Percentiles rank a stretch among this genome's conserved stretches.
phyloP scores from a whole-genome alignment of 352 stramenopile species.

The Globisporangium acanthophoron region DNA sequence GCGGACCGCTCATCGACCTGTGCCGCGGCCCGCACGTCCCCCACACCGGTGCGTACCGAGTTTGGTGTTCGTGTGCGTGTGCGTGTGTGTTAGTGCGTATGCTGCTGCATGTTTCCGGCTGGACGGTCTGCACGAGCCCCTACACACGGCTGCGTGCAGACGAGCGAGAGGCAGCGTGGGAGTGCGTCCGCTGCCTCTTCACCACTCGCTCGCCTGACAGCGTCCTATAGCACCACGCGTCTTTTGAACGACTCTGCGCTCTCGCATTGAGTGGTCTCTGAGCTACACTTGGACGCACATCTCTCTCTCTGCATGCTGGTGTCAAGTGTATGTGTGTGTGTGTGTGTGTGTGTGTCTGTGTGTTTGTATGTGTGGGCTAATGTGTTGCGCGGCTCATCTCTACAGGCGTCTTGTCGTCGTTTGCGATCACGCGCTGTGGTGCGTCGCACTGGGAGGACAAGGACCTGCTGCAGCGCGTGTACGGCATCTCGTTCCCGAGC shows the following conservation, averaged over 20 bases:
- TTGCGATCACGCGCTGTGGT: conserved; percentile 93
- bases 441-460: conserved; percentile 91
- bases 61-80: conserved; percentile 28
- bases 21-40: conserved; percentile 96
- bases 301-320: conserved; percentile 3
- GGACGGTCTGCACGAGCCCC: conserved; percentile 42
- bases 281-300: conserved; percentile 85
- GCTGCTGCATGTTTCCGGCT: conserved; percentile 1
- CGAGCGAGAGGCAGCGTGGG: conserved; percentile 75
- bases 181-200: conserved; percentile 14
- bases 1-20: conserved; percentile 96
- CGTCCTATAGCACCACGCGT: conserved; percentile 50
- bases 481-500: conserved; percentile 95
- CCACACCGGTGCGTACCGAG: conserved; percentile 75
- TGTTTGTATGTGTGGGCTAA: conserved; percentile 4
- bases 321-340: neutral
- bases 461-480: conserved; percentile 95
- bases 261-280: conserved; percentile 60
- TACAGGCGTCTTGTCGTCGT: conserved; percentile 86
- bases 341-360: conserved; percentile 3
- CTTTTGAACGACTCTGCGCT: conserved; percentile 70
- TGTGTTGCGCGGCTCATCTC: too few relatives aligned
- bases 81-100: neutral
- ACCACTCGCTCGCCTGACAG: conserved; percentile 12
- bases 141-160: conserved; percentile 55